A percentile compares a stretch with the other conserved stretches of the same genome.
Evolutionary conservation across 2,329 filamentous ascomycete species (phyloP).

Genomic region (Aspergillus pseudoterreus): DNA sequence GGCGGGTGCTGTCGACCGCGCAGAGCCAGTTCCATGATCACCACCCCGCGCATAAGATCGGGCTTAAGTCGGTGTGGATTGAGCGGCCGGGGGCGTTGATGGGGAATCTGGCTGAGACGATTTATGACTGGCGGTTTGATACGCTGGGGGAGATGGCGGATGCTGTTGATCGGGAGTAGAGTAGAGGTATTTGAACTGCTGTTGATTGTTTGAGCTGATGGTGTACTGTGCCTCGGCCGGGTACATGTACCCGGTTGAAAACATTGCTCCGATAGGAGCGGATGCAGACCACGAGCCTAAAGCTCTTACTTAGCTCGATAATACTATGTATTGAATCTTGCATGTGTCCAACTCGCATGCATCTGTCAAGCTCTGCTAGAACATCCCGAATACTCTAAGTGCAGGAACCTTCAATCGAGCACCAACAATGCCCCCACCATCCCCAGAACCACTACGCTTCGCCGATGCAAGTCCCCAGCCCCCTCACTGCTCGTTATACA

Average conservation of each 20-base stretch:
- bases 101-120: slow-evolving; percentile 36
- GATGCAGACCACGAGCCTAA: neutral
- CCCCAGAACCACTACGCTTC: neutral
- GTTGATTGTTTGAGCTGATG: neutral
- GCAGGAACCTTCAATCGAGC: too few relatives aligned
- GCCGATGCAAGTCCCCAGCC: slow-evolving; percentile 9
- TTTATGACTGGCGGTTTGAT: slow-evolving; percentile 56
- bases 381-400: too few relatives aligned
- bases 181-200: neutral
- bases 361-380: too few relatives aligned
- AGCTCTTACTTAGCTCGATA: too few relatives aligned
- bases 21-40: slow-evolving; percentile 67
- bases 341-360: too few relatives aligned
- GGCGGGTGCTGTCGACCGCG: slow-evolving; percentile 63
- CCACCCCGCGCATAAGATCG: slow-evolving; percentile 58
- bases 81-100: slow-evolving; percentile 41
- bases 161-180: slow-evolving; percentile 25
- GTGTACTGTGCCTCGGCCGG: neutral
- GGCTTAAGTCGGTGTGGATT: slow-evolving; percentile 64
- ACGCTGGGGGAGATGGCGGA: slow-evolving; percentile 60
- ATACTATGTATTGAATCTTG: too few relatives aligned
- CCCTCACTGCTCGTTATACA: too few relatives aligned
- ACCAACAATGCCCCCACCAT: too few relatives aligned
- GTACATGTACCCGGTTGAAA: neutral
- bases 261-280: neutral